Conservation (phyloP, 2,329 filamentous ascomycete genomes). For the Colletotrichum plurivorum region DNA sequence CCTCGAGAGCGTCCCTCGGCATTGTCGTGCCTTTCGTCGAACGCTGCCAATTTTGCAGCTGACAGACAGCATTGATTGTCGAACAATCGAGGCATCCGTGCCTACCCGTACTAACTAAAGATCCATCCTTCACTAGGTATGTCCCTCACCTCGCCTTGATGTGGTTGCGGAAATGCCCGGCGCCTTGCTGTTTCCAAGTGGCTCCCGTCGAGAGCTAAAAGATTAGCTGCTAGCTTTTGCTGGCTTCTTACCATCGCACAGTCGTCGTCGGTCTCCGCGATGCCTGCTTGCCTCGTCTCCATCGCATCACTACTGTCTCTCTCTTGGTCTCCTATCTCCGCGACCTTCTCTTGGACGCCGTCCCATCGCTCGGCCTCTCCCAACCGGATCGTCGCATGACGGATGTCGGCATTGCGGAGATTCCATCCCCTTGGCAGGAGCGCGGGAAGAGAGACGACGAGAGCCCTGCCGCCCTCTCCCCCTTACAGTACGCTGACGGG, state of each 20-base stretch:
- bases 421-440: slow-evolving; percentile 7
- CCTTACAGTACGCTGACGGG: background rate
- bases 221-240: background rate
- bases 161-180: slow-evolving; percentile 28
- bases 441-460: background rate
- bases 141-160: background rate
- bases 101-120: too few species aligned
- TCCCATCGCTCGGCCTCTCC: slow-evolving; percentile 10
- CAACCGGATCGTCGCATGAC: slow-evolving; percentile 18
- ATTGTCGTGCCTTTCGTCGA: slow-evolving; percentile 1
- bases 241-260: background rate
- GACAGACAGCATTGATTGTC: background rate
- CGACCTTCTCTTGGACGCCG: background rate
- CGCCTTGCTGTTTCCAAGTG: background rate
- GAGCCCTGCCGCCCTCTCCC: background rate
- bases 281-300: background rate
- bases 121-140: too few species aligned
- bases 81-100: too few species aligned
- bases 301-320: background rate
- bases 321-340: slow-evolving; percentile 20
- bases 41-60: background rate
- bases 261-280: background rate
- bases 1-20: slow-evolving; percentile 8
- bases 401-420: slow-evolving; percentile 11
- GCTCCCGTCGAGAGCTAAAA: background rate